Conservation (phyloP, 2,329 filamentous ascomycete species). For the Saccharata proteae region DNA sequence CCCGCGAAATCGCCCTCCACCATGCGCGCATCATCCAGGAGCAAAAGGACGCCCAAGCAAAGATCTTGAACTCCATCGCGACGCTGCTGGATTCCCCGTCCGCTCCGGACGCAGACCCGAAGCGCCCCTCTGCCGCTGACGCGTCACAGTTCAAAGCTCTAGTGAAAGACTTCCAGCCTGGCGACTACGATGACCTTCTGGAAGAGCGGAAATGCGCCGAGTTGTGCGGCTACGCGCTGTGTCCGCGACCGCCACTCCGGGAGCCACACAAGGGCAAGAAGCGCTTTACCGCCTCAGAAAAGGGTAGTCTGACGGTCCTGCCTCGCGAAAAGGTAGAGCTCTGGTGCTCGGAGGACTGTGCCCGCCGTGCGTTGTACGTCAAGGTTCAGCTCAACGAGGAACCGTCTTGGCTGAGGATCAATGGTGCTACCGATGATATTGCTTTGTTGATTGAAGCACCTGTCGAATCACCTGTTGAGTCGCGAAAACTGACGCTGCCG, state of each 20-base stretch:
- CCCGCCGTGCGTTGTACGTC: slow-evolving; percentile 67
- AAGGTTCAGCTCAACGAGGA: slow-evolving; percentile 79
- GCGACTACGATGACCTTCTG: slow-evolving; percentile 80
- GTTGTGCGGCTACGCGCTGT: slow-evolving; percentile 75
- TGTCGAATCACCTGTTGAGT: background rate
- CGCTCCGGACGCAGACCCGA: slow-evolving; percentile 37
- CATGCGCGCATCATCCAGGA: slow-evolving; percentile 75
- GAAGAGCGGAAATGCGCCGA: slow-evolving; percentile 77
- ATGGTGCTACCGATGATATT: slow-evolving; percentile 27
- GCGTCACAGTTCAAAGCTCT: slow-evolving; percentile 51
- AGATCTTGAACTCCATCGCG: slow-evolving; percentile 62
- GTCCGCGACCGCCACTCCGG: slow-evolving; percentile 48
- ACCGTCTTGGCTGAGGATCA: slow-evolving; percentile 70
- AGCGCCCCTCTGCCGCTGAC: slow-evolving; percentile 46
- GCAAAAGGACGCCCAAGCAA: slow-evolving; percentile 63
- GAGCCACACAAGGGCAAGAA: slow-evolving; percentile 38
- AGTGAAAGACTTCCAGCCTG: slow-evolving; percentile 65
- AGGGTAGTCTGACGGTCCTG: slow-evolving; percentile 52
- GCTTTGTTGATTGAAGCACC: slow-evolving; percentile 16
- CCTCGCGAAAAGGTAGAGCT: slow-evolving; percentile 61
- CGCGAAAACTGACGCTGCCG: background rate
- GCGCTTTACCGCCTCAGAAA: slow-evolving; percentile 54
- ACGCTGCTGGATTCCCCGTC: slow-evolving; percentile 54
- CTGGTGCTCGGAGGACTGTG: slow-evolving; percentile 78
- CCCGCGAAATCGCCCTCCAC: slow-evolving; percentile 58